These are phyloP conservation scores for Penicillium tannophilum DNA, from an alignment of 495 filamentous ascomycete species.

Conservation along the genomic window DNA sequence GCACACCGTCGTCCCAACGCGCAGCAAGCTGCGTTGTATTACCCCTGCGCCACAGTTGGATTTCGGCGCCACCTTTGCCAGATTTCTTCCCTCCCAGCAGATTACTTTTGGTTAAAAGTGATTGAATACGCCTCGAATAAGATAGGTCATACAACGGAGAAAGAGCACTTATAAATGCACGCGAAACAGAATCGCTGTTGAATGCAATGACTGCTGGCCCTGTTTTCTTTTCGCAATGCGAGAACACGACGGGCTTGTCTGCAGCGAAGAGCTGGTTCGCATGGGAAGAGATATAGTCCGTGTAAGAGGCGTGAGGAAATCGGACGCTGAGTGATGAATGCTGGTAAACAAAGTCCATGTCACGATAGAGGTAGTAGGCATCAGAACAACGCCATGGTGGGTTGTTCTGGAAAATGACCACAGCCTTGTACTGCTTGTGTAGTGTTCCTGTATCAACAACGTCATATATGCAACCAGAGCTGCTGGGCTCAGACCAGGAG, in stretches of 20 bases:
- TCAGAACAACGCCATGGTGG: constrained; percentile 35
- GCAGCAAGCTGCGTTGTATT: constrained; percentile 30
- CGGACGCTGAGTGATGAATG: constrained; percentile 28
- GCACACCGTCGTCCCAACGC: constrained; percentile 36
- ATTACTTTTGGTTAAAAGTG: constrained; percentile 33
- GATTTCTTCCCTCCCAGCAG: constrained; percentile 29
- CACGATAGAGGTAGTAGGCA: constrained; percentile 38
- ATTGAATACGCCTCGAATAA: constrained; percentile 35
- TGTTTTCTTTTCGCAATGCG: constrained; percentile 39
- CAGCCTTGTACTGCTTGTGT: constrained; percentile 42
- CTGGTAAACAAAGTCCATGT: constrained; percentile 37
- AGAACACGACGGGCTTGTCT: constrained; percentile 33
- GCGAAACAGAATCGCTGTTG: constrained; percentile 23
- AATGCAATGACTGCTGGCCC: constrained; percentile 29
- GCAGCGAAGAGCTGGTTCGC: constrained; percentile 37
- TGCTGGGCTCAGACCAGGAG: constrained; percentile 29
- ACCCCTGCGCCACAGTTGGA: constrained; percentile 40
- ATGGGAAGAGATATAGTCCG: constrained; percentile 44
- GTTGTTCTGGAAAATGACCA: constrained; percentile 29
- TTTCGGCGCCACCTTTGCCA: constrained; percentile 35
- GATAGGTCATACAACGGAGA: constrained; percentile 34
- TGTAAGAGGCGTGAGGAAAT: constrained; percentile 34
- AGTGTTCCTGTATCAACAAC: constrained; percentile 35
- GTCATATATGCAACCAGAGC: constrained; percentile 35
- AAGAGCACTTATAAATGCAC: constrained; percentile 37